Conservation (phyloP, 768 basidiomycete species). For the Boletus rubroflammeus region DNA sequence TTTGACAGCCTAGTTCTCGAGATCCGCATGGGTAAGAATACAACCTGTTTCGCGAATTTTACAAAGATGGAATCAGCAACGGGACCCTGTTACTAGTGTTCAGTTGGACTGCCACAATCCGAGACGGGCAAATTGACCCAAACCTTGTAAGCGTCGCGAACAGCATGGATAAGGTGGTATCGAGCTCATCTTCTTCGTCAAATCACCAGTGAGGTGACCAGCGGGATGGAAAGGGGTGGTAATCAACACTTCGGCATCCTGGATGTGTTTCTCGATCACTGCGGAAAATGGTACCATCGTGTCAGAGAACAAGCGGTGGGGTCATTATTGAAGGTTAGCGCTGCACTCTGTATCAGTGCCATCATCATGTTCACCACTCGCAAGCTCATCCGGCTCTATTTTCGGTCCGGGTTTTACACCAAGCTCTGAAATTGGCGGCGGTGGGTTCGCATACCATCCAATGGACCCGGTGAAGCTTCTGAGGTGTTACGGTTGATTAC, state of each 20-base stretch:
- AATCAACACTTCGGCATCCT: constrained; percentile 74
- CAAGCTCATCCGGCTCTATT: too few relatives aligned
- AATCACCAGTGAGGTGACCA: too few relatives aligned
- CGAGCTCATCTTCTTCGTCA: constrained; percentile 44
- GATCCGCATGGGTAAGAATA: constrained; percentile 67
- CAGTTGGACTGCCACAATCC: background rate
- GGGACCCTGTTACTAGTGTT: constrained; percentile 48
- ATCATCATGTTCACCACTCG: background rate
- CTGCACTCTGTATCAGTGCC: constrained; percentile 33
- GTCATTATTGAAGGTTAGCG: too few relatives aligned
- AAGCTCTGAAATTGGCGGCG: background rate
- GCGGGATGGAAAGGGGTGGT: constrained; percentile 75
- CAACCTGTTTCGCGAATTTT: constrained; percentile 70
- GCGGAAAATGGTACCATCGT: too few relatives aligned
- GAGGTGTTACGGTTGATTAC: constrained; percentile 48
- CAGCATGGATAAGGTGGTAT: background rate
- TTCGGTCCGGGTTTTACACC: background rate
- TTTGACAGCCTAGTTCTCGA: constrained; percentile 61
- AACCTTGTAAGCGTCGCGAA: too few relatives aligned
- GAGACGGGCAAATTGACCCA: background rate
- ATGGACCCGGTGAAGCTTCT: background rate
- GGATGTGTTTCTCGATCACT: constrained; percentile 69
- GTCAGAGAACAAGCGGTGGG: too few relatives aligned
- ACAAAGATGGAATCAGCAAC: constrained; percentile 66
- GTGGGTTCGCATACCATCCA: background rate